Evolutionary conservation across 2,329 filamentous ascomycete species (phyloP).

Genomic region (Diaporthe aspalathi): DNA sequence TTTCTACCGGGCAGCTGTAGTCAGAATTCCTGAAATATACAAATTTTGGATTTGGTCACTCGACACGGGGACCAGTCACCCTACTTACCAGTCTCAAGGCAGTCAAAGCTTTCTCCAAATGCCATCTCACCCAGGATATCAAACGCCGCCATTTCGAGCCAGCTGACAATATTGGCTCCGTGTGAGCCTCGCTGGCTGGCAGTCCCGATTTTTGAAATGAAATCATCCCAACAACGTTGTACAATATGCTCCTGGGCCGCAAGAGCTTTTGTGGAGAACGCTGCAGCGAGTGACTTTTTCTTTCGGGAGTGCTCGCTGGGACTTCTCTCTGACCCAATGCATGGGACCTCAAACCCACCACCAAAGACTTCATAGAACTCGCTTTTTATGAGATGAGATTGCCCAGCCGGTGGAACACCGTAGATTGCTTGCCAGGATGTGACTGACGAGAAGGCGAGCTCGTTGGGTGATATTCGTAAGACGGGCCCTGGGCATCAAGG

Average conservation of each 20-base stretch:
- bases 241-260: slow-evolving; percentile 12
- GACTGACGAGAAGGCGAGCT: slow-evolving; percentile 18
- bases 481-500: not conserved
- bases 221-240: not conserved
- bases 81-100: slow-evolving; percentile 43
- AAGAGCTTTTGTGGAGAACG: slow-evolving; percentile 4
- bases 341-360: slow-evolving; percentile 38
- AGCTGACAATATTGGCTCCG: slow-evolving; percentile 47
- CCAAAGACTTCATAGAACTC: slow-evolving; percentile 45
- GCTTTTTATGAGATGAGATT: slow-evolving; percentile 40
- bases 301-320: slow-evolving; percentile 43
- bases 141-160: slow-evolving; percentile 50
- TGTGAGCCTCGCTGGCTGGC: slow-evolving; percentile 39
- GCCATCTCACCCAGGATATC: slow-evolving; percentile 55
- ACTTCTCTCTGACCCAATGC: slow-evolving; percentile 45
- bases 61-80: too few species aligned
- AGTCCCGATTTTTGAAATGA: not conserved
- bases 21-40: not conserved
- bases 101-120: slow-evolving; percentile 54
- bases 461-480: slow-evolving; percentile 10
- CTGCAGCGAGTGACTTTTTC: slow-evolving; percentile 43
- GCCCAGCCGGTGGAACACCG: slow-evolving; percentile 37
- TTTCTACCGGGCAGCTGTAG: slow-evolving; percentile 25
- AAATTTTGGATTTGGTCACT: not conserved
- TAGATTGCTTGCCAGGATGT: slow-evolving; percentile 32